A percentile compares a stretch with the other conserved stretches of the same genome.
Conservation (phyloP, 2,329 filamentous ascomycete species). For the Trichoderma koningii region DNA sequence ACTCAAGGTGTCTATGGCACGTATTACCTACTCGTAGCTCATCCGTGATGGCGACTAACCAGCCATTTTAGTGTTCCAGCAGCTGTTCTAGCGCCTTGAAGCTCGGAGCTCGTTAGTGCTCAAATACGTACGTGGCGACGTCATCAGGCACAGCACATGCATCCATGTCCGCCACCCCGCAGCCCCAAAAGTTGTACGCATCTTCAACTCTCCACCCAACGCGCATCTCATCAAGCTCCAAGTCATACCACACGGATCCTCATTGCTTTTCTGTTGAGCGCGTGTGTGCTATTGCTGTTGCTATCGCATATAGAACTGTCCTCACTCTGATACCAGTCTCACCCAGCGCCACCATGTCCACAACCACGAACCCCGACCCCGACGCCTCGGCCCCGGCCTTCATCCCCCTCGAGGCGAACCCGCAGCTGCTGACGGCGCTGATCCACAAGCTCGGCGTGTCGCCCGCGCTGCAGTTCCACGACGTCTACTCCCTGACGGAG, state of each 20-base stretch:
- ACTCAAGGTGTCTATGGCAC: not conserved
- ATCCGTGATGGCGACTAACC: not conserved
- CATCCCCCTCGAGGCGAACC: constrained; percentile 72
- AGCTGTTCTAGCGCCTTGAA: constrained; percentile 2
- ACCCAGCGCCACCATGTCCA: constrained; percentile 35
- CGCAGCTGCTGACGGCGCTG: constrained; percentile 81
- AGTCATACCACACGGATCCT: not conserved
- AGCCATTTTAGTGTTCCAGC: not conserved
- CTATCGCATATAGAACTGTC: not conserved
- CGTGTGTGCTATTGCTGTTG: too few relatives aligned
- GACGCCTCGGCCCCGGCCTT: constrained; percentile 49
- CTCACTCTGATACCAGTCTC: not conserved
- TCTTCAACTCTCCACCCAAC: not conserved
- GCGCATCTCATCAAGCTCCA: too few relatives aligned
- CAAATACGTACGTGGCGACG: not conserved
- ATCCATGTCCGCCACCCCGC: constrained; percentile 2
- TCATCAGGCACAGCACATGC: constrained; percentile 15
- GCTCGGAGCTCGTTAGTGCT: not conserved
- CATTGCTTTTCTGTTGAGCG: not conserved
- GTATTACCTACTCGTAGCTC: not conserved
- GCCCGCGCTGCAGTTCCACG: constrained; percentile 75
- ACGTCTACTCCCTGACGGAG: constrained; percentile 89
- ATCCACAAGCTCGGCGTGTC: constrained; percentile 83
- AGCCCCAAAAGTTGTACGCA: not conserved
- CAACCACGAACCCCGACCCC: constrained; percentile 46